These are phyloP conservation scores for Rheum nobile DNA, from an alignment of 148 eudicot genomes.

Conservation along the genomic window DNA sequence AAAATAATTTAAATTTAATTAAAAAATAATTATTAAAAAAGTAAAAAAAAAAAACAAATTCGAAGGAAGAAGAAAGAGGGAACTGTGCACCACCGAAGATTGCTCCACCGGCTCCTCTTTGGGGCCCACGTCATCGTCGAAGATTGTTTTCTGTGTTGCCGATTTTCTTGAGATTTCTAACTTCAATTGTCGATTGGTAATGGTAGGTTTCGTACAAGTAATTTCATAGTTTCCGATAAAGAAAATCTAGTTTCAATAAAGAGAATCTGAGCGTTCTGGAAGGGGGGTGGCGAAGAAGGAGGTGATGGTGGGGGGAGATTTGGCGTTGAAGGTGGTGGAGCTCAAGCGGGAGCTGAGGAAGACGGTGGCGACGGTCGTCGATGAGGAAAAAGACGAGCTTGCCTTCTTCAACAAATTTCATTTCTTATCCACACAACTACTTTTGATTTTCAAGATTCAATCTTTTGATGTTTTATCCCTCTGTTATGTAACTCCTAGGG, in stretches of 20 bases:
- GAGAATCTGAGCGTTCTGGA: background rate
- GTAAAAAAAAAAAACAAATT: too few relatives aligned
- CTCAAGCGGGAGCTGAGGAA: conserved; percentile 60
- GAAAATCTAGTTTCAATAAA: background rate
- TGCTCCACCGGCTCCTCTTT: too few relatives aligned
- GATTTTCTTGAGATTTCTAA: background rate
- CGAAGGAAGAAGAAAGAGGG: too few relatives aligned
- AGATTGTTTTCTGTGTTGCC: background rate
- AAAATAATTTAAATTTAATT: too few relatives aligned
- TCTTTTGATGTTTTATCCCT: background rate
- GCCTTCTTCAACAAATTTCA: background rate
- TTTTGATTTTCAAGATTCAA: background rate
- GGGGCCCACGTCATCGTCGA: too few relatives aligned
- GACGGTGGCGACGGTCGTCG: conserved; percentile 40
- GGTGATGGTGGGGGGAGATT: conserved; percentile 39
- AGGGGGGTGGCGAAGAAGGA: conserved; percentile 58
- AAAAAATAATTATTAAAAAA: too few relatives aligned
- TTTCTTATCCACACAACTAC: background rate
- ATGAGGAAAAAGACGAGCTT: conserved; percentile 25
- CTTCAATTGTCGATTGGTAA: background rate
- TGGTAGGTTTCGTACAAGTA: background rate
- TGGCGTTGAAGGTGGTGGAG: conserved; percentile 34
- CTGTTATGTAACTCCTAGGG: too few relatives aligned
- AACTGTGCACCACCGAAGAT: too few relatives aligned
- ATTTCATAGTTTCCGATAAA: background rate